Evolutionary conservation across 2,329 filamentous ascomycete species (phyloP).

Genomic region (Ophiostoma australiae): DNA sequence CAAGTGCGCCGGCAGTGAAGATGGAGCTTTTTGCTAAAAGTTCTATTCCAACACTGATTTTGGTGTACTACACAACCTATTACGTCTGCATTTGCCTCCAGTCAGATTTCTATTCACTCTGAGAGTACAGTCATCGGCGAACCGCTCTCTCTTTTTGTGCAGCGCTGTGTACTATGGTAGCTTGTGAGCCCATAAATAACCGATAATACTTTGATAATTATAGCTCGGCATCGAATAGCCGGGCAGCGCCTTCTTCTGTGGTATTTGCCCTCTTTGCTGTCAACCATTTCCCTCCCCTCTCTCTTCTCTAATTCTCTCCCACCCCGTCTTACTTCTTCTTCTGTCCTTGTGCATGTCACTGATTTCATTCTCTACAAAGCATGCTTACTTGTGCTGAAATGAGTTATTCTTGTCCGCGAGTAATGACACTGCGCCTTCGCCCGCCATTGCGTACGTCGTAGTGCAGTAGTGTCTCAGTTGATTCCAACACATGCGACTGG

Average conservation of each 20-base stretch:
- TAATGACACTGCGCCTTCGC: background rate
- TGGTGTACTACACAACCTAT: background rate
- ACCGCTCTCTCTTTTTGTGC: too few species aligned
- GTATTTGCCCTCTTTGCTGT: background rate
- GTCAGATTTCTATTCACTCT: too few species aligned
- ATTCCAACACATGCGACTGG: background rate
- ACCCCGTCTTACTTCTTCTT: background rate
- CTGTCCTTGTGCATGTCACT: background rate
- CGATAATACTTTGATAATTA: background rate
- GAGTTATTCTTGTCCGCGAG: background rate
- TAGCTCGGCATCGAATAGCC: constrained; percentile 1
- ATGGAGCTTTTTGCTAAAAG: background rate
- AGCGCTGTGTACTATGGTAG: too few species aligned
- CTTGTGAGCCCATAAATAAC: background rate
- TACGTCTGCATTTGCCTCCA: too few species aligned
- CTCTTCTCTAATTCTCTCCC: background rate
- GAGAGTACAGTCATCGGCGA: too few species aligned
- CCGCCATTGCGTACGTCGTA: constrained; percentile 3
- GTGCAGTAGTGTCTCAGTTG: background rate
- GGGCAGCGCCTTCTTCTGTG: background rate
- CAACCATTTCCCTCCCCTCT: background rate
- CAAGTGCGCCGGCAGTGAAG: background rate
- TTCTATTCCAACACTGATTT: background rate
- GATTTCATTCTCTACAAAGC: background rate
- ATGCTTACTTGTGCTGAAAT: background rate